Evolutionary conservation across 306 rosid genomes (phyloP), one percentile per base, ranked within the genome.

Genomic region (Psophocarpus tetragonolobus): DNA sequence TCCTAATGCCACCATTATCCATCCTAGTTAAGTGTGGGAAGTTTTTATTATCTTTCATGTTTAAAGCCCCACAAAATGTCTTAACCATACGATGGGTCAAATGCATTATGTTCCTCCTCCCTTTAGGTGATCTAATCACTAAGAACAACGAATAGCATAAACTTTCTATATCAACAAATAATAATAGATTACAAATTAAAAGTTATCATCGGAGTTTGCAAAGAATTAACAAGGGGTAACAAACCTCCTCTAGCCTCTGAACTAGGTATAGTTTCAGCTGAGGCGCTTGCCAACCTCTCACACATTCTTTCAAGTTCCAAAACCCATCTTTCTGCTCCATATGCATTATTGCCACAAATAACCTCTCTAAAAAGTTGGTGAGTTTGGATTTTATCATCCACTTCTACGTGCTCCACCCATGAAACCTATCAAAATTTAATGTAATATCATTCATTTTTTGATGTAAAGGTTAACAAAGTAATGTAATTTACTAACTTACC

Each of bases 391-490:
- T 62, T 84, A 12, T 94, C 91, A 51, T 86, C 87, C 18, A 91
- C 92, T 71, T 88, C 87, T 18, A 90, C 90, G 64, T 90, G 97
- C 70, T 94, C 98, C 8, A 88, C 82, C 97, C 97, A 94, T 14
- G 90, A 79, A 47, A 94, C 81, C 97, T 91, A 64, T 61, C 35
- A 60, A 1, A 65, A 58, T 35, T 35, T 8, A 26, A 35, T n/a
- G 9, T 17, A 63, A 15, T n/a, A 38, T 51, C 58, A 29, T 1
- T 2, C n/a, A n/a, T n/a, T n/a, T n/a, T n/a, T n/a, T n/a, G 4
- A 24, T 5, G 2, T 27, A 58, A 14, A 60, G 5, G 2, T 60
- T 23, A 60, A 14, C 39, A 60, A 14, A 13, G 65, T 27, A 26
- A 14, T 57, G 10, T 13, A 26, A 26, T 58, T 27, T 27, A 27